These are phyloP conservation scores for Fusarium pseudograminearum DNA, from an alignment of 2,329 filamentous ascomycete genomes.

Conservation along the genomic window DNA sequence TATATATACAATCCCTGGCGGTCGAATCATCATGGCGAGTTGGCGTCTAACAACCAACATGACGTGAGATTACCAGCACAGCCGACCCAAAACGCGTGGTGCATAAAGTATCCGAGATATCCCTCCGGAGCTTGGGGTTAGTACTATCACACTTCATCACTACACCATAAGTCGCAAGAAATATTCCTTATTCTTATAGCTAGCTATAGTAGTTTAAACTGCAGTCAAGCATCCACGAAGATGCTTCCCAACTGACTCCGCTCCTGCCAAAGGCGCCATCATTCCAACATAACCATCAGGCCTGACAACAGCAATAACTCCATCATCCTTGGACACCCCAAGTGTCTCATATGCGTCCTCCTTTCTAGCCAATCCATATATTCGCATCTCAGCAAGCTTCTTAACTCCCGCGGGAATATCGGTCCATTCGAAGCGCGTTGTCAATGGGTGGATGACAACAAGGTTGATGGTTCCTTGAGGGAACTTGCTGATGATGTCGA, in stretches of 20 bases:
- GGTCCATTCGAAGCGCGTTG: conserved; percentile 15
- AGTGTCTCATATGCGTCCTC: conserved; percentile 6
- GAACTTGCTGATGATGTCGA: neutral
- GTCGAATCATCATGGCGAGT: neutral
- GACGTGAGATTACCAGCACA: neutral
- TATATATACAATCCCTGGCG: rapidly evolving
- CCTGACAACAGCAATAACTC: conserved; percentile 8
- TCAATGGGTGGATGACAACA: neutral
- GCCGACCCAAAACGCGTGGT: no score
- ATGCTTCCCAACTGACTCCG: neutral
- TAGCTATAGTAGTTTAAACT: neutral
- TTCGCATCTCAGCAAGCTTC: conserved; percentile 1
- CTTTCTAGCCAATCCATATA: conserved; percentile 9
- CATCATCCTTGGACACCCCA: conserved; percentile 4
- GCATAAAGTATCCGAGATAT: neutral
- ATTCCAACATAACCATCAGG: conserved; percentile 24
- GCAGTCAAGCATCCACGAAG: conserved; percentile 1
- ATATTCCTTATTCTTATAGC: neutral
- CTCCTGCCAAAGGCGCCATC: neutral
- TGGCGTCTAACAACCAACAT: neutral
- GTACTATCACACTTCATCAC: neutral
- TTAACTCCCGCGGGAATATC: conserved; percentile 6
- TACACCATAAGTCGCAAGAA: neutral
- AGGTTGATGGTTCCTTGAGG: neutral
- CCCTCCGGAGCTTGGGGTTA: no score